Evolutionary conservation across 2,329 filamentous ascomycete genomes (phyloP).

Genomic region (Arachnomyces sp.): DNA sequence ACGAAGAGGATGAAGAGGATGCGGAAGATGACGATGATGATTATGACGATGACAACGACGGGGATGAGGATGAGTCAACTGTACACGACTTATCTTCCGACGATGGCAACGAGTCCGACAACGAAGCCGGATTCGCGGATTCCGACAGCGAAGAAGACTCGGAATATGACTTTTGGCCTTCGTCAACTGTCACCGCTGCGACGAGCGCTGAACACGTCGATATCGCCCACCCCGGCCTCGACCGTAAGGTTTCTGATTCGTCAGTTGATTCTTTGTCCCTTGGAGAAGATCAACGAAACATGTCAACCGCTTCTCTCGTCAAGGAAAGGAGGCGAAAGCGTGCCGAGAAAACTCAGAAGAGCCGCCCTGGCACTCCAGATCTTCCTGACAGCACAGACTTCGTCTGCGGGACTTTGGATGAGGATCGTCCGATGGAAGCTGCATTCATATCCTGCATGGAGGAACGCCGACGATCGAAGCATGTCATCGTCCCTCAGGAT

Average conservation of each 20-base stretch:
- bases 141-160: slow-evolving; percentile 62
- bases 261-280: slow-evolving; percentile 44
- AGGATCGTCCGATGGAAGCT: slow-evolving; percentile 88
- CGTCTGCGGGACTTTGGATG: slow-evolving; percentile 94
- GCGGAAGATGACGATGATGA: slow-evolving; percentile 46
- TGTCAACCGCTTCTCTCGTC: slow-evolving; percentile 24
- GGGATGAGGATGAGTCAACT: slow-evolving; percentile 45
- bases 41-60: slow-evolving; percentile 49
- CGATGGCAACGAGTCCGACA: slow-evolving; percentile 72
- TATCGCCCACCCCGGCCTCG: slow-evolving; percentile 37
- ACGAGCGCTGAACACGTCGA: slow-evolving; percentile 47
- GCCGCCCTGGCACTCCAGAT: slow-evolving; percentile 65
- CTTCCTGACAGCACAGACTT: slow-evolving; percentile 97
- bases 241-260: slow-evolving; percentile 43
- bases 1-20: slow-evolving; percentile 57
- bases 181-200: slow-evolving; percentile 37
- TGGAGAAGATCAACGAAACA: slow-evolving; percentile 19
- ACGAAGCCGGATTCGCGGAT: slow-evolving; percentile 62
- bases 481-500: slow-evolving; percentile 80
- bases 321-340: slow-evolving; percentile 21
- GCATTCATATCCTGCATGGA: slow-evolving; percentile 82
- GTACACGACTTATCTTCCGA: slow-evolving; percentile 23
- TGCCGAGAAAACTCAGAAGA: slow-evolving; percentile 42
- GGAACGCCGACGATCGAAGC: slow-evolving; percentile 70
- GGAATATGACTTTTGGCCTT: slow-evolving; percentile 59